Percentiles rank a stretch among this genome's conserved stretches.
phyloP scores from a whole-genome alignment of 129 eudicot species.

The Deinandra increscens region DNA sequence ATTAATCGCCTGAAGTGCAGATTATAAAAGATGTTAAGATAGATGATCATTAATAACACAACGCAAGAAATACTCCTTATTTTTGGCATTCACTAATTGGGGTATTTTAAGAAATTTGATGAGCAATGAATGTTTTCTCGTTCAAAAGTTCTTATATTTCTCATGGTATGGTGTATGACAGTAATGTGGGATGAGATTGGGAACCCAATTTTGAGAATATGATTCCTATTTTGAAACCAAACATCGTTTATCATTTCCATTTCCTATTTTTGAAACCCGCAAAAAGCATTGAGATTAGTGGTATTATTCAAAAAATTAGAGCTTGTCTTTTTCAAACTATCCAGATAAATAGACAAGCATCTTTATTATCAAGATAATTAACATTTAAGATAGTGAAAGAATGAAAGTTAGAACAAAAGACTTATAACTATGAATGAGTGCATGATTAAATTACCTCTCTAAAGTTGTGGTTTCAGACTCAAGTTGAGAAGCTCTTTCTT shows the following conservation, averaged over 20 bases:
- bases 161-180: neutral
- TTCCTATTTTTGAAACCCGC: neutral
- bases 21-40: neutral
- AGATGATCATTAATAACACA: neutral
- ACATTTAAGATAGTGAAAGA: neutral
- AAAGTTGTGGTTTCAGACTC: slow-evolving; percentile 84
- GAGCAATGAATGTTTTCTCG: neutral
- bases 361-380: neutral
- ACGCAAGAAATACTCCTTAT: neutral
- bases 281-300: neutral
- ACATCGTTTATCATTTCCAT: neutral
- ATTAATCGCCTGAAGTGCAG: slow-evolving; percentile 64
- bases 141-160: neutral
- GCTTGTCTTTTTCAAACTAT: neutral
- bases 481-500: slow-evolving; percentile 74
- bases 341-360: neutral
- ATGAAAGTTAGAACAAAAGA: neutral
- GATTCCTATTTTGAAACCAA: neutral
- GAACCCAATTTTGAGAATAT: neutral
- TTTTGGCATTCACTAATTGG: neutral
- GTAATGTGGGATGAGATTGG: neutral
- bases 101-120: too few species aligned
- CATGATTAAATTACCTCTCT: slow-evolving; percentile 62
- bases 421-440: neutral
- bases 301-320: neutral